These are phyloP conservation scores for Cryptosporidium canis DNA, from an alignment of 169 alveolate genomes.

Conservation along the genomic window DNA sequence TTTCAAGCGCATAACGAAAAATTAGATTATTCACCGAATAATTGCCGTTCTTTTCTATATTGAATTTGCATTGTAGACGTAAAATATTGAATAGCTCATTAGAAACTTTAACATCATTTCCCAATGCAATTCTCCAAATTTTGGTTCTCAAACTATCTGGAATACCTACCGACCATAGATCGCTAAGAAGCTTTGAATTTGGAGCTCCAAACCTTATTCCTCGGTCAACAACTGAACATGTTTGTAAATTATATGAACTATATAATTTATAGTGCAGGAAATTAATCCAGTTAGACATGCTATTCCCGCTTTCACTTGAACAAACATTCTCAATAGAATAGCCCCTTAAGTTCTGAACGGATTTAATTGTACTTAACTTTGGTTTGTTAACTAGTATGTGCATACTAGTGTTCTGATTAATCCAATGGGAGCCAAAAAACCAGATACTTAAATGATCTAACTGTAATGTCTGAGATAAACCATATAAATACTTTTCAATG, in stretches of 20 bases:
- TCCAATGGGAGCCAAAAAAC: slow-evolving; percentile 69
- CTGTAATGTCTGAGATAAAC: background rate
- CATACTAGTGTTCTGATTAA: slow-evolving; percentile 50
- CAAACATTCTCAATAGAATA: slow-evolving; percentile 19
- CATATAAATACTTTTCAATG: slow-evolving; percentile 4
- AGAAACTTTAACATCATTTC: slow-evolving; percentile 34
- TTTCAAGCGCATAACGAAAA: slow-evolving; percentile 48
- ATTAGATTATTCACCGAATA: background rate
- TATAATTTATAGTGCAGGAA: slow-evolving; percentile 9
- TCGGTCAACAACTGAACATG: slow-evolving; percentile 48
- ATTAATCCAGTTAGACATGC: slow-evolving; percentile 52
- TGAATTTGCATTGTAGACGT: slow-evolving; percentile 9
- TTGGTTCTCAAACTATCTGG: slow-evolving; percentile 39
- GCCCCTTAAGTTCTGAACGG: slow-evolving; percentile 25
- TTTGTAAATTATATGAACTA: slow-evolving; percentile 11
- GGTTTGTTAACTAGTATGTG: slow-evolving; percentile 12
- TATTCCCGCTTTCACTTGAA: slow-evolving; percentile 1
- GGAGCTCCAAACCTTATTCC: slow-evolving; percentile 71
- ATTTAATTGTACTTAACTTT: background rate
- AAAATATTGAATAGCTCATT: slow-evolving; percentile 45
- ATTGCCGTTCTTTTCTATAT: background rate
- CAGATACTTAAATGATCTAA: slow-evolving; percentile 6
- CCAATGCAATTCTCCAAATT: slow-evolving; percentile 51
- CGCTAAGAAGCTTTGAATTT: slow-evolving; percentile 25
- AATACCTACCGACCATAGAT: slow-evolving; percentile 47